phyloP scores from a whole-genome alignment of 2,329 filamentous ascomycete genomes.

The Coniochaeta pulveracea region DNA sequence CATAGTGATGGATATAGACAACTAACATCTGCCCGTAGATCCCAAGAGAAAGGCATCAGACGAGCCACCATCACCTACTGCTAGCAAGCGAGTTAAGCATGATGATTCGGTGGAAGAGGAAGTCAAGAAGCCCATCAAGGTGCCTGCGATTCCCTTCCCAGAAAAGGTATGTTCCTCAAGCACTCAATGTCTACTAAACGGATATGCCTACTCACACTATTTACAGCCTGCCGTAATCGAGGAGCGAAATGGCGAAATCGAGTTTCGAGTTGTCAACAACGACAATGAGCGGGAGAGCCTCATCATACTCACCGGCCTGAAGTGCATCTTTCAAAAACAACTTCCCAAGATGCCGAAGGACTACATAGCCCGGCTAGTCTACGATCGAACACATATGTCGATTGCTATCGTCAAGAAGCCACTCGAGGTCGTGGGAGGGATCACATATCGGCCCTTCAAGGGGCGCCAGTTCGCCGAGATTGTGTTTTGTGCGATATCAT shows the following conservation, averaged over 20 bases:
- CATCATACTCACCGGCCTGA: slow-evolving; percentile 89
- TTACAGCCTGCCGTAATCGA: slow-evolving; percentile 75
- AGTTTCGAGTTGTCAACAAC: slow-evolving; percentile 97
- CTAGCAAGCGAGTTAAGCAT: slow-evolving; percentile 55
- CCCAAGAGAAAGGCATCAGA: slow-evolving; percentile 66
- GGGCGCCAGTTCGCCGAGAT: slow-evolving; percentile 92
- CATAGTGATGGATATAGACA: too few relatives aligned
- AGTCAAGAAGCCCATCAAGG: slow-evolving; percentile 39
- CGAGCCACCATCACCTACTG: slow-evolving; percentile 49
- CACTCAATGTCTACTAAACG: not conserved
- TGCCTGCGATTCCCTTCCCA: slow-evolving; percentile 66
- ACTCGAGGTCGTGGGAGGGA: slow-evolving; percentile 88
- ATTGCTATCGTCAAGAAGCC: slow-evolving; percentile 98
- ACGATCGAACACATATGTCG: slow-evolving; percentile 90
- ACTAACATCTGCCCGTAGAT: too few relatives aligned
- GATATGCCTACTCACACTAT: slow-evolving; percentile 12
- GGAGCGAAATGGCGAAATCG: slow-evolving; percentile 87
- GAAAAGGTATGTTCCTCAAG: slow-evolving; percentile 54
- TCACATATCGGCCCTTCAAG: slow-evolving; percentile 92
- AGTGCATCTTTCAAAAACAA: slow-evolving; percentile 98
- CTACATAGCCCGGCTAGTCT: slow-evolving; percentile 94
- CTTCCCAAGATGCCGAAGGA: slow-evolving; percentile 99
- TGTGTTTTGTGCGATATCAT: slow-evolving; percentile 95
- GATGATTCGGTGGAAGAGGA: slow-evolving; percentile 29
- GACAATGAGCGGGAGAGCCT: slow-evolving; percentile 78